Percentiles rank a stretch among this genome's conserved stretches.
Evolutionary conservation across 257 asterid species (phyloP).

Genomic region (Solanum raphanifolium): DNA sequence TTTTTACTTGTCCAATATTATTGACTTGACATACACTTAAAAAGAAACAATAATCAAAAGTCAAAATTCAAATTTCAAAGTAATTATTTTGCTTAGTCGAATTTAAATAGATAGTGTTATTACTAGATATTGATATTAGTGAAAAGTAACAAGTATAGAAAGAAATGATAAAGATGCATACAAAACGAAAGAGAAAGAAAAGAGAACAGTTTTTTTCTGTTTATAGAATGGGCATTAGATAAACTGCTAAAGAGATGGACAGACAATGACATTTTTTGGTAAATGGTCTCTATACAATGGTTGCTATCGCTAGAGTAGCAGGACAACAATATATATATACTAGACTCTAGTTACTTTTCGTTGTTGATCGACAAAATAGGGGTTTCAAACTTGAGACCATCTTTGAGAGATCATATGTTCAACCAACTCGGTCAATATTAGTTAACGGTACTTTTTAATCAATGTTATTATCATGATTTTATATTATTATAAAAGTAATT

Average conservation of each 20-base stretch:
- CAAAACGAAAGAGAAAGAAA: neutral
- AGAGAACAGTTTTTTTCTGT: neutral
- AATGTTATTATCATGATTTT: neutral
- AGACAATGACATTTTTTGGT: neutral
- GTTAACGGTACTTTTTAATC: neutral
- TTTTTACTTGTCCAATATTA: too few relatives aligned
- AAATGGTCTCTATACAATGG: neutral
- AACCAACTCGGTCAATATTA: neutral
- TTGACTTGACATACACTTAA: too few relatives aligned
- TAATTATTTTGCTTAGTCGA: neutral
- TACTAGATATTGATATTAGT: neutral
- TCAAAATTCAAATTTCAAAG: neutral
- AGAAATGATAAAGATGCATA: neutral
- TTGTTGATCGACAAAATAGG: too few relatives aligned
- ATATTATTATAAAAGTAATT: too few relatives aligned
- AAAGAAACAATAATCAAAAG: neutral
- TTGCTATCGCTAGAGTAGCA: neutral
- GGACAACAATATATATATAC: neutral
- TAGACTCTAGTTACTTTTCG: too few relatives aligned
- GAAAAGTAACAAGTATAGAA: neutral
- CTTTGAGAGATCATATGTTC: too few relatives aligned
- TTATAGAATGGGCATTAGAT: neutral
- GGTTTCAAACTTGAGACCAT: too few relatives aligned
- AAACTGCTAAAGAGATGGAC: neutral
- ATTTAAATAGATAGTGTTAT: neutral